Evolutionary conservation across 2,329 filamentous ascomycete species (phyloP), one percentile per base, ranked within the genome.

Genomic region (Metarhizium brunneum): DNA sequence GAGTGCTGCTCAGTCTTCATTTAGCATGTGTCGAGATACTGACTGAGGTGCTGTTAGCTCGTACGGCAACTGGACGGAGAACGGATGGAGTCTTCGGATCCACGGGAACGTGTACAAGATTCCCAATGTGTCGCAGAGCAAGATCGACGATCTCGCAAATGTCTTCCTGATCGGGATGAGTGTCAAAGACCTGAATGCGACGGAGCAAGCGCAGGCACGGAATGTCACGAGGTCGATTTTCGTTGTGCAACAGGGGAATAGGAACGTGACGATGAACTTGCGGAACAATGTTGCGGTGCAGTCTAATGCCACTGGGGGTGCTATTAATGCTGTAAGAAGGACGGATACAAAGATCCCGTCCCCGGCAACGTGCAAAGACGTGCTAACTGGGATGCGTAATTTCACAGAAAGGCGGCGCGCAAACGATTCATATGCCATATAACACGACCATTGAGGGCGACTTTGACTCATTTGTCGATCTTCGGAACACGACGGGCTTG

Each of bases 21-120:
- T 47, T 13, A 14, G 8, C n/a, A 40, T n/a, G 8, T 13, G 6
- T 29, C 43, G 16, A 25, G 16, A 4, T 10, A 2, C 32, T 35
- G 32, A 35, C 32, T 35, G 18, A 47, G n/a, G 43, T 47, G 16
- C 30, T 6, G n/a, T 20, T 53, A 78, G 75, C n/a, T 74, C 75
- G 11, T 87, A 87, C 61, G 88, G 78, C n/a, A 92, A 92, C 60
- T 92, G 86, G 83, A 91, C 88, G 1, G 76, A 84, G n/a, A 70
- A 83, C 56, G 86, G 86, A 38, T 92, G 88, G 88, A 89, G 85
- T 59, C 77, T 91, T 3, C 79, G 87, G 32, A 82, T 91, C 59
- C 88, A 87, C 61, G 88, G 88, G 61, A 90, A 90, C 64, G 84
- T 91, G n/a, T 92, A 85, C 76, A 91, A 90, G 68, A 80, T 87